phyloP scores from a whole-genome alignment of 1,284 basidiomycete genomes.

The Mycosarcoma mackinlayi region DNA sequence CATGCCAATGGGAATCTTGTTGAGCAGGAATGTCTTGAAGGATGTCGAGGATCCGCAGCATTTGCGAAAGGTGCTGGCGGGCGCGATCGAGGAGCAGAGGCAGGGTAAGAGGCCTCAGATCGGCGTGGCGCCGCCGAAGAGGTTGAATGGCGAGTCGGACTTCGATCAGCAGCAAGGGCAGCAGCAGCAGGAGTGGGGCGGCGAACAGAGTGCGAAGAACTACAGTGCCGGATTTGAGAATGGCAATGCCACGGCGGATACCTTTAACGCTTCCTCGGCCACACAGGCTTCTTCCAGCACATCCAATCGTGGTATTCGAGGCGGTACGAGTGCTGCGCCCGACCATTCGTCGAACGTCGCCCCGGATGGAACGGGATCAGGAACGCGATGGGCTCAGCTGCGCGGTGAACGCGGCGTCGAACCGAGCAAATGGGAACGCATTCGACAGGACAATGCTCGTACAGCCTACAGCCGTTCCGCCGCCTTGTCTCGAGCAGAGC shows the following conservation, averaged over 20 bases:
- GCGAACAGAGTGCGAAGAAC: conserved; percentile 16
- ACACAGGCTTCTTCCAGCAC: conserved; percentile 5
- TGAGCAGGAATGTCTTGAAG: conserved; percentile 21
- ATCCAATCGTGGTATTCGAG: background rate
- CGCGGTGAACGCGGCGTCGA: conserved; percentile 44
- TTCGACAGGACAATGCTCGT: conserved; percentile 53
- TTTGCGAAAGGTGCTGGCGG: conserved; percentile 31
- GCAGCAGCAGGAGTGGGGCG: conserved; percentile 31
- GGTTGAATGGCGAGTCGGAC: conserved; percentile 32
- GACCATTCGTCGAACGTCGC: background rate
- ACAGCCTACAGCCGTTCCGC: conserved; percentile 32
- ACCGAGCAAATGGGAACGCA: conserved; percentile 54
- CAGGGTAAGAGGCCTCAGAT: conserved; percentile 30
- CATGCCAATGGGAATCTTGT: conserved; percentile 38
- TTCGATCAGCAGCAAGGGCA: conserved; percentile 12
- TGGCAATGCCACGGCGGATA: conserved; percentile 1
- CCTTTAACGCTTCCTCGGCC: conserved; percentile 21
- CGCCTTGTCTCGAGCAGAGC: conserved; percentile 6
- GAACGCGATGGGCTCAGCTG: conserved; percentile 47
- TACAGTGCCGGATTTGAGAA: conserved; percentile 8
- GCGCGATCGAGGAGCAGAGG: conserved; percentile 40
- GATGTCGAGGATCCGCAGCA: conserved; percentile 54
- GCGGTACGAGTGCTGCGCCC: background rate
- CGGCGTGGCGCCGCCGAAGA: conserved; percentile 34
- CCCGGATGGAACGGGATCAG: conserved; percentile 33